Evolutionary conservation across 345 rosid genomes (phyloP).

Genomic region (Erysimum cheiranthoides): DNA sequence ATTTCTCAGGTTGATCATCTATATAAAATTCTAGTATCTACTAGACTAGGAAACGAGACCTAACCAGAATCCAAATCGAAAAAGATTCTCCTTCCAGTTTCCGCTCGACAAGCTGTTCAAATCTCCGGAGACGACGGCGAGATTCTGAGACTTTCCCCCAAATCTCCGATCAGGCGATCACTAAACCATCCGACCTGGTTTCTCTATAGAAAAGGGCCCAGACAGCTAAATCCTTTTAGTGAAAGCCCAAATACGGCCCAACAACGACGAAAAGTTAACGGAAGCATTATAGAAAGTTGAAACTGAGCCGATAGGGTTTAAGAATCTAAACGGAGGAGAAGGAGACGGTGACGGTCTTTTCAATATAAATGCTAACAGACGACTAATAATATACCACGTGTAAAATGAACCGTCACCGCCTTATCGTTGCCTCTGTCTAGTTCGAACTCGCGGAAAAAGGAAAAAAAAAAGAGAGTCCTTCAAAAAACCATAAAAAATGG

Average conservation of each 20-base stretch:
- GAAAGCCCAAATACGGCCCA: too few relatives aligned
- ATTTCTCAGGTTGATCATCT: neutral
- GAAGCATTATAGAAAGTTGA: too few relatives aligned
- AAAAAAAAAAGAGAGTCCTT: neutral
- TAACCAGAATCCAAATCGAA: too few relatives aligned
- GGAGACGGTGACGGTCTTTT: neutral
- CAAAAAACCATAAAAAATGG: constrained; percentile 30
- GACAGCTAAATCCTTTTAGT: too few relatives aligned
- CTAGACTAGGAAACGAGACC: neutral
- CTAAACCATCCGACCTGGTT: neutral
- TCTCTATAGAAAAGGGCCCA: too few relatives aligned
- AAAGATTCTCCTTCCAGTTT: neutral
- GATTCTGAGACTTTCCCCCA: neutral
- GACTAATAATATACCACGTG: constrained; percentile 15
- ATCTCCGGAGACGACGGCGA: neutral
- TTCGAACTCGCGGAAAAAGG: too few relatives aligned
- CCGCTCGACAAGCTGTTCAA: neutral
- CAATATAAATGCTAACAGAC: constrained; percentile 3
- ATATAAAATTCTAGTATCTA: neutral
- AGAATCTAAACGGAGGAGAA: too few relatives aligned
- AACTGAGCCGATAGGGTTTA: too few relatives aligned
- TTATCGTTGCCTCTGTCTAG: constrained; percentile 25
- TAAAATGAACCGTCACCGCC: constrained; percentile 15
- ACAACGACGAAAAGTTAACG: neutral
- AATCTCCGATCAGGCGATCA: neutral